Evolutionary conservation across 1,284 basidiomycete genomes (phyloP).

Genomic region (Microbotryum violaceum): DNA sequence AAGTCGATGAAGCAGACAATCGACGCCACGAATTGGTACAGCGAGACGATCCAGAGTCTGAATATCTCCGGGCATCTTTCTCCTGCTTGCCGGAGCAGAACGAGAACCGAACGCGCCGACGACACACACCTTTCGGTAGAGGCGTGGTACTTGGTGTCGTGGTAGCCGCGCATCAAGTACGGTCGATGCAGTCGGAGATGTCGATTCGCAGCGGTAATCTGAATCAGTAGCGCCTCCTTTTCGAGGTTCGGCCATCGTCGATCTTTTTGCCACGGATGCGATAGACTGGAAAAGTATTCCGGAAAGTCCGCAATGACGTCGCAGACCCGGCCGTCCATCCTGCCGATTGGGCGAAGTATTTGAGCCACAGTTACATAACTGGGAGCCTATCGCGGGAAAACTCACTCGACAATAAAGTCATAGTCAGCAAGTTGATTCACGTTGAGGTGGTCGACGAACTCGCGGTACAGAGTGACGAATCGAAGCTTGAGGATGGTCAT

Average conservation of each 20-base stretch:
- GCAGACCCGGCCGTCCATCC: slow-evolving; percentile 29
- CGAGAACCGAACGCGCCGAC: slow-evolving; percentile 20
- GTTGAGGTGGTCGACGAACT: slow-evolving; percentile 28
- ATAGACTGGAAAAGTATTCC: slow-evolving; percentile 12
- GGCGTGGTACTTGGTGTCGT: slow-evolving; percentile 30
- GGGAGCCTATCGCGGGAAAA: not conserved
- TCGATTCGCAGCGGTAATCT: slow-evolving; percentile 37
- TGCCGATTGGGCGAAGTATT: slow-evolving; percentile 12
- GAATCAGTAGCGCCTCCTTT: slow-evolving; percentile 37
- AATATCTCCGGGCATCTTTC: slow-evolving; percentile 32
- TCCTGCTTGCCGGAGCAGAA: slow-evolving; percentile 26
- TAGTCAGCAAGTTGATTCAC: slow-evolving; percentile 1
- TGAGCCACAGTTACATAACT: not conserved
- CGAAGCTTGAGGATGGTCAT: slow-evolving; percentile 33
- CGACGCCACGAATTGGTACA: no score
- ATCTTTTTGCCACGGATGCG: not conserved
- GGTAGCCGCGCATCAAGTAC: slow-evolving; percentile 34
- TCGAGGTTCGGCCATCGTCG: slow-evolving; percentile 9
- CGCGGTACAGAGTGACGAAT: slow-evolving; percentile 34
- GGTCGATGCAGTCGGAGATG: slow-evolving; percentile 37
- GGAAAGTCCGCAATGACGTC: slow-evolving; percentile 24
- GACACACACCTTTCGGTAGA: slow-evolving; percentile 29
- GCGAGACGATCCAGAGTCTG: slow-evolving; percentile 34
- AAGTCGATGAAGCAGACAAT: no score
- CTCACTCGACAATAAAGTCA: slow-evolving; percentile 15